phyloP scores from a whole-genome alignment of 73 alveolate genomes.

The Breviolum minutum region DNA sequence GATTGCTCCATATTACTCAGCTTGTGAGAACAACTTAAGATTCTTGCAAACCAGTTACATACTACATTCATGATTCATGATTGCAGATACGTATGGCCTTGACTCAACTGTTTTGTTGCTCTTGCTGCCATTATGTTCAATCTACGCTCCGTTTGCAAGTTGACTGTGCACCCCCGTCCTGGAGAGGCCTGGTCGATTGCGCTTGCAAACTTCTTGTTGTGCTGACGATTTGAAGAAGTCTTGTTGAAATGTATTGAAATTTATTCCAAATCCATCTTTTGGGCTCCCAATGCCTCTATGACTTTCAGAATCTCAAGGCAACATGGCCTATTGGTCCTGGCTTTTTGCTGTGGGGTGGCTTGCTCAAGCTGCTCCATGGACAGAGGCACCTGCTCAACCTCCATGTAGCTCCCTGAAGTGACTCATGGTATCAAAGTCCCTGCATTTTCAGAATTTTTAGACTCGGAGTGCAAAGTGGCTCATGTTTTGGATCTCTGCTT shows the following conservation, averaged over 20 bases:
- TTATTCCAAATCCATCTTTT: neutral
- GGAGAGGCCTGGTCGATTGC: too few relatives aligned
- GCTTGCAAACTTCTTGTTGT: too few relatives aligned
- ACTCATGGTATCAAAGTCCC: neutral
- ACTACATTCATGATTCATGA: too few relatives aligned
- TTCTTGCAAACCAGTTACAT: too few relatives aligned
- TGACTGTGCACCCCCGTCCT: neutral
- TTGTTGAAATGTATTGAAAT: neutral
- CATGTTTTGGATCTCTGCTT: neutral
- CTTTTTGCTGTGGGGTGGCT: neutral
- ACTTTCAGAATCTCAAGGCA: neutral
- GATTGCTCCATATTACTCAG: too few relatives aligned
- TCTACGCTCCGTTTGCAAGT: neutral
- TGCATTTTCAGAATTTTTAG: neutral
- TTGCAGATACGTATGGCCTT: too few relatives aligned
- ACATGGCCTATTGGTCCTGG: constrained; percentile 26
- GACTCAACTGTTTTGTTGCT: neutral
- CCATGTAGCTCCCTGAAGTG: neutral
- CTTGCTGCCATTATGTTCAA: constrained; percentile 7
- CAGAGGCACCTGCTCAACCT: constrained; percentile 18
- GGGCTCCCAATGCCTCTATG: neutral
- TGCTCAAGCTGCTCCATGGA: constrained; percentile 73
- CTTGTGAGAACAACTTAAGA: too few relatives aligned
- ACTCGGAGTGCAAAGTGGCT: too few relatives aligned
- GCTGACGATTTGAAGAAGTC: neutral